Evolutionary conservation across 169 alveolate genomes (phyloP), one percentile per base, ranked within the genome.

Genomic region (Eimeria zaria): DNA sequence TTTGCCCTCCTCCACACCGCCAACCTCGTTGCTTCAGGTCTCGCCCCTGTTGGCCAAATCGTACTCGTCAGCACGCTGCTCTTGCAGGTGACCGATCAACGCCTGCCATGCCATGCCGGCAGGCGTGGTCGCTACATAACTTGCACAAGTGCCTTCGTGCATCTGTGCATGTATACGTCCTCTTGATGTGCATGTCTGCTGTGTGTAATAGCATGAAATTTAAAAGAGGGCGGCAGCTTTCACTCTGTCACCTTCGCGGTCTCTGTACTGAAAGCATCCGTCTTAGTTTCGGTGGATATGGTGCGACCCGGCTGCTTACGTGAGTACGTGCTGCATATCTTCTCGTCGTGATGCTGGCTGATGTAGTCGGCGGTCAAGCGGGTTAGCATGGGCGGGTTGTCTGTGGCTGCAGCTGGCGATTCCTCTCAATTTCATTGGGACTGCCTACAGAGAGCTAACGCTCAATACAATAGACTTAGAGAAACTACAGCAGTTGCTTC

Each of bases 371-470:
- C 27, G 71, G 16, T 12, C 16, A 11, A 16, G 51, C 12, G 51
- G 51, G 51, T 33, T 12, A 24, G 46, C 51, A 60, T 24, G 80
- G 46, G 51, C 30, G 83, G 53, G 80, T 27, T 30, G n/a, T 27
- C 55, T 33, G 67, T 30, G 24, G 91, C 24, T 30, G 74, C 98
- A 97, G 97, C 95, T 97, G 44, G 98, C 98, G 44, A 80, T 95
- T 36, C 98, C 98, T 22, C 85, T 97, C 48, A 97, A 97, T 74
- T 95, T 95, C 89, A 95, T 97, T 60, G 98, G 98, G 24, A 84
- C 96, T 84, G 95, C 95, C 27, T 97, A 95, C 62, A 62, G 98
- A 30, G 98, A 97, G 88, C 51, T 98, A 41, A 90, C 90, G 36
- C 58, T 97, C 51, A 96, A 96, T 48, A 55, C 96, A 89, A 85